Conservation (phyloP, 1,139 yeast species). For the Hansenula lynferdii region DNA sequence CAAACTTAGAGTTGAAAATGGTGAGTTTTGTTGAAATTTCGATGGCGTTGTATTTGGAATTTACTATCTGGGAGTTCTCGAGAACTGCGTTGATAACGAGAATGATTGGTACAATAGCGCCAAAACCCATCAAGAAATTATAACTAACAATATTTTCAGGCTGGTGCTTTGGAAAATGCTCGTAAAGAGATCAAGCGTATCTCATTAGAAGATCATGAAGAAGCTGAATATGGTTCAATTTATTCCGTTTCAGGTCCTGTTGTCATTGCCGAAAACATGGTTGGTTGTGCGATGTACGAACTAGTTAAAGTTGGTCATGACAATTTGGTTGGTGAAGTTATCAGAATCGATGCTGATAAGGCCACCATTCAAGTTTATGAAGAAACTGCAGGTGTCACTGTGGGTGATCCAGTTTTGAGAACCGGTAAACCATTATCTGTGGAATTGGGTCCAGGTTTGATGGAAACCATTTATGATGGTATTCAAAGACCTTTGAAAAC, state of each 20-base stretch:
- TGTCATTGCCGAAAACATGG: constrained; percentile 95
- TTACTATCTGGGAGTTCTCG: background rate
- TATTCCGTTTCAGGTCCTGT: constrained; percentile 98
- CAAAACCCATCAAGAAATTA: too few species aligned
- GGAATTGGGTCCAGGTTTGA: constrained; percentile 97
- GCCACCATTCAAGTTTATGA: constrained; percentile 98
- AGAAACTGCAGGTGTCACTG: constrained; percentile 98
- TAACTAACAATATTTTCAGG: constrained; percentile 36
- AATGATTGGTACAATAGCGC: too few species aligned
- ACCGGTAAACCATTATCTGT: constrained; percentile 98
- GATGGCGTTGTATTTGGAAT: too few species aligned
- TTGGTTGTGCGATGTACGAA: constrained; percentile 99
- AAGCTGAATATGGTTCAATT: constrained; percentile 80
- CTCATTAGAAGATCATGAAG: constrained; percentile 70
- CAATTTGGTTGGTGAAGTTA: constrained; percentile 95
- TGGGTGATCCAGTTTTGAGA: constrained; percentile 97
- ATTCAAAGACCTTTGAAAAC: constrained; percentile 97
- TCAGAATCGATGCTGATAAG: constrained; percentile 92
- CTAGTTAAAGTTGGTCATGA: constrained; percentile 97
- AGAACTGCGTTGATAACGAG: background rate
- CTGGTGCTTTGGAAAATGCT: constrained; percentile 97
- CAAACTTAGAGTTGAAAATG: background rate
- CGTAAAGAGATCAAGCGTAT: constrained; percentile 89
- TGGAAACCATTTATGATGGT: constrained; percentile 99
- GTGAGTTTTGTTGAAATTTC: background rate